phyloP scores from a whole-genome alignment of 2,329 filamentous ascomycete species.

The Magnaporthiopsis rhizophila region DNA sequence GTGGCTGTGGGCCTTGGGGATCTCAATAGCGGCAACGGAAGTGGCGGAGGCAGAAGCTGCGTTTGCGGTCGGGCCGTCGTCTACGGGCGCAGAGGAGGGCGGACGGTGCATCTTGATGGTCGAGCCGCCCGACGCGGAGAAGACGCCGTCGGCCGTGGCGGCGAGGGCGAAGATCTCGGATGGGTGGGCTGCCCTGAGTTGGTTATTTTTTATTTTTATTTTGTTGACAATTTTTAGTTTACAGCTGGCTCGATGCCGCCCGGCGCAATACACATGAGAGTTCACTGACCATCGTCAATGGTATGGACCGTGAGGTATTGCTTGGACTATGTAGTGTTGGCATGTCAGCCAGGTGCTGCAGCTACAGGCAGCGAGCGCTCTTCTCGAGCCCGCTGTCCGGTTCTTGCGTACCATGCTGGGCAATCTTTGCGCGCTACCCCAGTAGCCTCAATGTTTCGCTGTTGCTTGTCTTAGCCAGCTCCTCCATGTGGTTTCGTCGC shows the following conservation, averaged over 20 bases:
- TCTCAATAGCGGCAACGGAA: conserved; percentile 50
- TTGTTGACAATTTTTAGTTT: conserved; percentile 7
- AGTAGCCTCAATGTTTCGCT: too few species aligned
- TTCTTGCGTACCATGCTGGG: too few species aligned
- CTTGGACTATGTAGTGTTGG: conserved; percentile 63
- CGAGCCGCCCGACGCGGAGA: conserved; percentile 81
- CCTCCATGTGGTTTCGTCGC: too few species aligned
- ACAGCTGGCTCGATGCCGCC: conserved; percentile 13
- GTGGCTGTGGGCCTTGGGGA: conserved; percentile 73
- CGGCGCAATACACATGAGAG: conserved; percentile 18
- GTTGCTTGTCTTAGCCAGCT: too few species aligned
- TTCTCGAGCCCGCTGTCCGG: too few species aligned
- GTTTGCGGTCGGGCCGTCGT: conserved; percentile 62
- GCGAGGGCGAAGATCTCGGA: conserved; percentile 81
- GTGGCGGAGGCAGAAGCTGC: conserved; percentile 48
- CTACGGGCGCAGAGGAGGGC: conserved; percentile 61
- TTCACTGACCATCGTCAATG: conserved; percentile 66
- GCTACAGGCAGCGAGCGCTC: too few species aligned
- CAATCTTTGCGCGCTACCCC: too few species aligned
- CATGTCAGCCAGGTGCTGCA: neutral
- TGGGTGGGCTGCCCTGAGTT: conserved; percentile 56
- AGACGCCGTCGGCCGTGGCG: conserved; percentile 61
- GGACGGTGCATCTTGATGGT: conserved; percentile 75
- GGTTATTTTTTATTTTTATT: conserved; percentile 6
- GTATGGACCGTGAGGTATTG: conserved; percentile 95